Base-by-base conservation (phyloP, 208 protist genomes). In the Leishmania mexicana region DNA sequence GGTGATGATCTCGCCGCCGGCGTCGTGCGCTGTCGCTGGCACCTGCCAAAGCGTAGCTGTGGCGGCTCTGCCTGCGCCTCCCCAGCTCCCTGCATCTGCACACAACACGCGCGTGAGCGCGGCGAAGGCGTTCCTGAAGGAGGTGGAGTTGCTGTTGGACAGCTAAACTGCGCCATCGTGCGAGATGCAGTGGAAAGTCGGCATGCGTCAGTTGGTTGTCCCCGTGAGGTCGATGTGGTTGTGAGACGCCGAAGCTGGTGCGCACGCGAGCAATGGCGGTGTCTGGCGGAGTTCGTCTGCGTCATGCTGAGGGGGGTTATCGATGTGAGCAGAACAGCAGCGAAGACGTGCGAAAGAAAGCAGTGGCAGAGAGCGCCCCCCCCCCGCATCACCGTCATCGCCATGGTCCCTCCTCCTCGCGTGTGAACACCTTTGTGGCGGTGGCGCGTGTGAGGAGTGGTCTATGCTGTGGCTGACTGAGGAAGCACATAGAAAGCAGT, bases 41-140 rank as follows among this genome's bases (percentile, higher is more conserved):
- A 49, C 15, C 6, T 17, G n/a, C 31, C 15, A 47, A 11, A 17
- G 21, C 6, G 51, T 38, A 11, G 51, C 42, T 31, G 28, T 8
- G 60, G 45, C 53, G 2, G 57, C 35, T 38, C 42, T 42, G 67
- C 31, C 74, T 38, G 8, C 49, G 42, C 19, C 81, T 49, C 53
- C 76, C 70, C 45, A 19, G 10, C n/a, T 40, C 47, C 53, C 51
- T 62, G 21, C 57, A 64, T 47, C 53, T 13, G 3, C 64, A 70
- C 73, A 58, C n/a, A 74, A 83, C 58, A 42, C 62, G 72, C 82
- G 82, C 24, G 82, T 85, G 78, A 35, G 8, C 31, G 78, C 78
- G 1, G 82, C 82, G 31, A 85, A 76, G 45, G 77, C 71, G 31
- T 49, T 85, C n/a, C 62, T 85, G 62, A 85, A 79, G 38, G 82